Conservation (phyloP, 306 rosid species). For the Pterocarpus santalinus region DNA sequence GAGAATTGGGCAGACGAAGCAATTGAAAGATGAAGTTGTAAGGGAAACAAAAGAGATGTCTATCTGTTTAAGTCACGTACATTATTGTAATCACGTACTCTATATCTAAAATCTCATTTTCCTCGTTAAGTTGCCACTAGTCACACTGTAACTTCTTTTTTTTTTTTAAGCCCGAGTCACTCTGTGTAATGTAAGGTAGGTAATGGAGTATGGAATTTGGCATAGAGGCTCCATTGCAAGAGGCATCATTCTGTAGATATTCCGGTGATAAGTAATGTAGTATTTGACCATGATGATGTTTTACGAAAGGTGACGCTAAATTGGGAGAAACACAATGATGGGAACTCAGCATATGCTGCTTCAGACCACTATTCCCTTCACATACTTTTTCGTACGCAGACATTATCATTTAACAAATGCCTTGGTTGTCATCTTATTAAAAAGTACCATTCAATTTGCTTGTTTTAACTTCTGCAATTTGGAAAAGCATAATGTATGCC, state of each 20-base stretch:
- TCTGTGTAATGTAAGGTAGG: neutral
- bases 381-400: constrained; percentile 42
- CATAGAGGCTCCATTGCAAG: neutral
- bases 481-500: neutral
- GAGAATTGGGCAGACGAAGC: no score
- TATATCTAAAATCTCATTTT: constrained; percentile 1
- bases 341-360: constrained; percentile 47
- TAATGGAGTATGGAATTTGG: neutral
- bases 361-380: constrained; percentile 46
- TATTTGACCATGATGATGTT: constrained; percentile 49
- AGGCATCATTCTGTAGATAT: constrained; percentile 31
- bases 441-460: constrained; percentile 29
- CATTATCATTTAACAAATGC: constrained; percentile 41
- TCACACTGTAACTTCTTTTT: no score
- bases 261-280: constrained; percentile 37
- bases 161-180: neutral
- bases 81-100: neutral
- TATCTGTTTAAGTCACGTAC: no score
- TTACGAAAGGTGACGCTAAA: neutral
- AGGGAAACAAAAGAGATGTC: no score
- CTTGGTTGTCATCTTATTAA: neutral
- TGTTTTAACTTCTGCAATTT: neutral
- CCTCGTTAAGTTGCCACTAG: neutral
- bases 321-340: constrained; percentile 48
- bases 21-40: no score